Percentiles rank a stretch among this genome's conserved stretches.
Conservation (phyloP, 192 early-diverging fungal genomes). For the Rhizoclosmatium sp. region DNA sequence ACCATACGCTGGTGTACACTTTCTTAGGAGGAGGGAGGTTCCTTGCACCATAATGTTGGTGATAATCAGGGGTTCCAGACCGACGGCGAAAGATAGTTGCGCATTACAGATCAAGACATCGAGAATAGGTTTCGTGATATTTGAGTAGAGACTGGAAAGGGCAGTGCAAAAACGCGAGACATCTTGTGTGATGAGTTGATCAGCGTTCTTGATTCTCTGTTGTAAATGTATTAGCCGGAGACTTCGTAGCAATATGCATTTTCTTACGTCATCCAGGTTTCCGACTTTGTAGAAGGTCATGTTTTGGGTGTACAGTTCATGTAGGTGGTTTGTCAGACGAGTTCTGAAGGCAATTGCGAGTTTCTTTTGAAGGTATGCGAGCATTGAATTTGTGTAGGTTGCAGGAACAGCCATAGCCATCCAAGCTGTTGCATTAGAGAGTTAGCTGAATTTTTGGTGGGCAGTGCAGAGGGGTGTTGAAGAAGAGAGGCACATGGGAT, state of each 20-base stretch:
- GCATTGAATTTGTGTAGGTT: conserved; percentile 95
- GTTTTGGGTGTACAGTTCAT: conserved; percentile 83
- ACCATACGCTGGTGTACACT: conserved; percentile 93
- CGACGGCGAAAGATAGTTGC: conserved; percentile 86
- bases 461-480: too few relatives aligned
- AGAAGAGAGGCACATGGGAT: not conserved
- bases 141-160: conserved; percentile 84
- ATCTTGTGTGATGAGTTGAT: conserved; percentile 87
- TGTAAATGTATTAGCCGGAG: conserved; percentile 24
- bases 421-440: conserved; percentile 64
- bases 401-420: conserved; percentile 94
- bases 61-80: conserved; percentile 83
- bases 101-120: conserved; percentile 94
- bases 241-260: conserved; percentile 11
- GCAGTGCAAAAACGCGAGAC: conserved; percentile 90
- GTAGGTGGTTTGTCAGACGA: conserved; percentile 84
- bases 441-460: not conserved
- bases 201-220: conserved; percentile 46
- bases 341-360: conserved; percentile 62
- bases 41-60: conserved; percentile 80
- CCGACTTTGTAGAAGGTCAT: conserved; percentile 93
- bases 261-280: conserved; percentile 64
- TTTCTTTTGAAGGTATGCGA: conserved; percentile 65
- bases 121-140: conserved; percentile 93
- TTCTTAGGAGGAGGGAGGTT: conserved; percentile 79